Evolutionary conservation across 2,329 filamentous ascomycete genomes (phyloP).

Genomic region (Ophiostoma australiae): DNA sequence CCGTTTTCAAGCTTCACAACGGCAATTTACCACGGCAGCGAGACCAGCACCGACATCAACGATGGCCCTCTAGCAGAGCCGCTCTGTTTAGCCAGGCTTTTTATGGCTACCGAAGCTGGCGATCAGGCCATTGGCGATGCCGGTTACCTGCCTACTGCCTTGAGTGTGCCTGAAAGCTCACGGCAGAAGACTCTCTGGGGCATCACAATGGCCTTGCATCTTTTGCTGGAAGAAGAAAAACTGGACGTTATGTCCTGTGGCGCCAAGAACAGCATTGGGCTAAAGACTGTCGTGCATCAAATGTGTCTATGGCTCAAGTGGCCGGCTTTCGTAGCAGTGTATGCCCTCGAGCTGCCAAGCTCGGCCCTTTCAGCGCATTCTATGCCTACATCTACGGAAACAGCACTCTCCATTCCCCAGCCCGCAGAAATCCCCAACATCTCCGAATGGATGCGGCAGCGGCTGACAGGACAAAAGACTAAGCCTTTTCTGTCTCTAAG

Average conservation of each 20-base stretch:
- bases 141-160: constrained; percentile 63
- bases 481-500: constrained; percentile 41
- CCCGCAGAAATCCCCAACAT: constrained; percentile 37
- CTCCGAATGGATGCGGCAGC: constrained; percentile 51
- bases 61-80: constrained; percentile 43
- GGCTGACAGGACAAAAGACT: constrained; percentile 39
- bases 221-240: constrained; percentile 86
- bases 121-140: constrained; percentile 46
- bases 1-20: not conserved
- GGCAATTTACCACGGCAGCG: not conserved
- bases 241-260: constrained; percentile 56
- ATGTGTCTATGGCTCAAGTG: constrained; percentile 79
- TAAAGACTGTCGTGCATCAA: constrained; percentile 75
- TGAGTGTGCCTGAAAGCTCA: constrained; percentile 48
- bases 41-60: constrained; percentile 30
- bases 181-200: constrained; percentile 60
- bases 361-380: constrained; percentile 36
- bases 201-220: constrained; percentile 70
- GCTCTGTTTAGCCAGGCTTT: constrained; percentile 59
- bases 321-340: constrained; percentile 44
- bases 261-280: constrained; percentile 40
- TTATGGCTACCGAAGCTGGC: constrained; percentile 56
- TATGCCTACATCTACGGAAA: constrained; percentile 27
- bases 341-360: constrained; percentile 49
- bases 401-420: constrained; percentile 29